Percentiles rank a stretch among this genome's conserved stretches.
Evolutionary conservation across 345 rosid species (phyloP).

Genomic region (Lepidium didymum): DNA sequence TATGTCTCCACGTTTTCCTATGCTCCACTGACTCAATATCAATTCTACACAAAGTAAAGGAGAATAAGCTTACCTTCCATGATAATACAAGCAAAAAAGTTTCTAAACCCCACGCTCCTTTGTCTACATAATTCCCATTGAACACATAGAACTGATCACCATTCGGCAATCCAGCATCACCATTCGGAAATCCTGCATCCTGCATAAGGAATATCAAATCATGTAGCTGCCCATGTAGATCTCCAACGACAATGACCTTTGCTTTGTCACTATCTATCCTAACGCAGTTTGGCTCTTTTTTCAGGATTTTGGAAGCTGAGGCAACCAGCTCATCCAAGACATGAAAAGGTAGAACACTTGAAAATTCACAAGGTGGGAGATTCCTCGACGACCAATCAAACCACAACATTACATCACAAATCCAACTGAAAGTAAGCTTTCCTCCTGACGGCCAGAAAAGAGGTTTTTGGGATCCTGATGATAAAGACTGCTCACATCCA

Average conservation of each 20-base stretch:
- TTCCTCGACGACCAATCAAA: slow-evolving; percentile 37
- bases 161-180: slow-evolving; percentile 31
- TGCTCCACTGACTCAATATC: neutral
- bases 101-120: slow-evolving; percentile 35
- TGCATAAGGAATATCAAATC: slow-evolving; percentile 31
- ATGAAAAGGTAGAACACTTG: slow-evolving; percentile 24
- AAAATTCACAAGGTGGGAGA: slow-evolving; percentile 26
- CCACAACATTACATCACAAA: slow-evolving; percentile 33
- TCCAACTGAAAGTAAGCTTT: slow-evolving; percentile 33
- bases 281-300: slow-evolving; percentile 30
- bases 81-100: slow-evolving; percentile 29
- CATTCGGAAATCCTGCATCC: slow-evolving; percentile 31
- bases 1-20: neutral
- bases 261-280: slow-evolving; percentile 31
- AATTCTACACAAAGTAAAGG: neutral
- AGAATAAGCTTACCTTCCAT: slow-evolving; percentile 26
- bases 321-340: slow-evolving; percentile 27
- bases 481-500: slow-evolving; percentile 21
- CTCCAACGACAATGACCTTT: slow-evolving; percentile 33
- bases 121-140: slow-evolving; percentile 30
- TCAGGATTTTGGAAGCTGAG: slow-evolving; percentile 28
- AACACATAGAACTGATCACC: slow-evolving; percentile 32
- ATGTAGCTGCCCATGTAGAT: slow-evolving; percentile 35
- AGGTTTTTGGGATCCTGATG: slow-evolving; percentile 26
- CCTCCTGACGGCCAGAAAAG: slow-evolving; percentile 34